phyloP scores from a whole-genome alignment of 2,329 filamentous ascomycete genomes.

The Septoria linicola region DNA sequence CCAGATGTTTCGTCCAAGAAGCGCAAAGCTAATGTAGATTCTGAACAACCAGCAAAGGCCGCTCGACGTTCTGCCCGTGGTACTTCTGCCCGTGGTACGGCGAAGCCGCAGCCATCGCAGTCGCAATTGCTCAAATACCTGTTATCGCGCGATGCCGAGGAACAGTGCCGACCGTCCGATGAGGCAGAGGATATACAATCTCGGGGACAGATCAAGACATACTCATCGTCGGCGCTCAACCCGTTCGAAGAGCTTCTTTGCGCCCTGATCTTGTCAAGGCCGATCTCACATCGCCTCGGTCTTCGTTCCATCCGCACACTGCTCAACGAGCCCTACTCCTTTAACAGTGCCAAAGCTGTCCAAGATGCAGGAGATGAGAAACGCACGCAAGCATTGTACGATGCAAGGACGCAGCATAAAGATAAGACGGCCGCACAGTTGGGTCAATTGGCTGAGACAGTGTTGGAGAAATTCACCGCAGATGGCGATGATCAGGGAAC shows the following conservation, averaged over 20 bases:
- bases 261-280: slow-evolving; percentile 46
- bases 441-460: slow-evolving; percentile 35
- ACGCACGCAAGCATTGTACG: slow-evolving; percentile 42
- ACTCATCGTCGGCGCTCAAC: slow-evolving; percentile 38
- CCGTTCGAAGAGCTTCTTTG: slow-evolving; percentile 49
- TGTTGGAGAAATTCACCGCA: slow-evolving; percentile 37
- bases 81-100: too few relatives aligned
- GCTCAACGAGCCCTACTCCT: slow-evolving; percentile 46
- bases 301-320: slow-evolving; percentile 47
- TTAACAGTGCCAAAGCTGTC: slow-evolving; percentile 38
- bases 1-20: slow-evolving; percentile 4
- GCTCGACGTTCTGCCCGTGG: slow-evolving; percentile 34
- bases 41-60: slow-evolving; percentile 33
- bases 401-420: slow-evolving; percentile 48
- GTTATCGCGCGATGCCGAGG: slow-evolving; percentile 33
- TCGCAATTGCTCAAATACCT: slow-evolving; percentile 39
- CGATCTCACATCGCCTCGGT: slow-evolving; percentile 47
- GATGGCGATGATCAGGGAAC: slow-evolving; percentile 37
- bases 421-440: slow-evolving; percentile 48
- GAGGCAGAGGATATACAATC: slow-evolving; percentile 35
- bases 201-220: slow-evolving; percentile 35
- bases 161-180: slow-evolving; percentile 38
- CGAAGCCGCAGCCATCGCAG: slow-evolving; percentile 29
- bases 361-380: slow-evolving; percentile 41
- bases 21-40: slow-evolving; percentile 24